phyloP scores from a whole-genome alignment of 805 yeast species.

The Candida patagonica region DNA sequence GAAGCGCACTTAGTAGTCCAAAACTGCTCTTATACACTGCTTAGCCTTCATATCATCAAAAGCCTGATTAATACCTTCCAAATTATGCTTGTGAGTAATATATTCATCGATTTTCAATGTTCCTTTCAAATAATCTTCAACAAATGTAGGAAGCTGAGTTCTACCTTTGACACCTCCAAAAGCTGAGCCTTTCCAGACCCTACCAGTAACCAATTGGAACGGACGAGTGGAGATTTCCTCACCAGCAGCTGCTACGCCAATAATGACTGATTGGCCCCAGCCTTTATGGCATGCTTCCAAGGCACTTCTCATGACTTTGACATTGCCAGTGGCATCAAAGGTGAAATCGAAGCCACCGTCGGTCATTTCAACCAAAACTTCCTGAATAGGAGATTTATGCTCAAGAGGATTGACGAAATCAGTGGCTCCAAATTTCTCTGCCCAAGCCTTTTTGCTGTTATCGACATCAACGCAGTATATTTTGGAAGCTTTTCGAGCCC shows the following conservation, averaged over 20 bases:
- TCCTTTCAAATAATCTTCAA: conserved; percentile 76
- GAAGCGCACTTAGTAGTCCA: conserved; percentile 24
- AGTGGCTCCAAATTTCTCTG: conserved; percentile 85
- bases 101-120: conserved; percentile 85
- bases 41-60: conserved; percentile 94
- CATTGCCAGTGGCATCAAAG: conserved; percentile 97
- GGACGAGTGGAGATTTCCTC: conserved; percentile 95
- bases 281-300: conserved; percentile 97
- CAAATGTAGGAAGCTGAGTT: conserved; percentile 84
- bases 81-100: conserved; percentile 79
- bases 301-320: conserved; percentile 89
- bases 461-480: conserved; percentile 79
- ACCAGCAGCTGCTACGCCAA: conserved; percentile 99
- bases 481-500: conserved; percentile 68
- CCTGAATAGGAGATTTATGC: conserved; percentile 65
- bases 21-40: conserved; percentile 87
- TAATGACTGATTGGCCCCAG: conserved; percentile 93
- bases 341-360: conserved; percentile 97
- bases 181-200: conserved; percentile 99
- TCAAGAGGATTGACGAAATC: conserved; percentile 83
- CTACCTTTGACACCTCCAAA: conserved; percentile 99
- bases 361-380: conserved; percentile 75
- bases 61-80: conserved; percentile 74
- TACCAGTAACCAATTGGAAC: conserved; percentile 97
- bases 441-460: conserved; percentile 78